A percentile compares a stretch with the other conserved stretches of the same genome.
Evolutionary conservation across 148 eudicot genomes (phyloP).

Genomic region (Oxyria digyna): DNA sequence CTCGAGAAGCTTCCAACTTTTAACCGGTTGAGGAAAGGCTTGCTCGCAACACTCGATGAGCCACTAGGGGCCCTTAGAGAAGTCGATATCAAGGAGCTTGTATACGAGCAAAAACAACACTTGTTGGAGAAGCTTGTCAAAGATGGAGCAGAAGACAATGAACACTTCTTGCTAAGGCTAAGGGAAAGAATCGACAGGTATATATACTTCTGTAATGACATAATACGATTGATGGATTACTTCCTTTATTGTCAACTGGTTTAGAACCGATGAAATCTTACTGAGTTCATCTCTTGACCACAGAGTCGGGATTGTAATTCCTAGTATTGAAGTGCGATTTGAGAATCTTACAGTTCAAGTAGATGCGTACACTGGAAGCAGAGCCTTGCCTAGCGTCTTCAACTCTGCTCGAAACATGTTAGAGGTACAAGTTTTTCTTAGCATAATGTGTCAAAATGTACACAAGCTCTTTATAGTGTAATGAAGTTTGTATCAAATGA

Average conservation of each 20-base stretch:
- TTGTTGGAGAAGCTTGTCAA: background rate
- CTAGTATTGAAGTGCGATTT: conserved; percentile 54
- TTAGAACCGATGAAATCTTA: no score
- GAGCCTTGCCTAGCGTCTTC: conserved; percentile 61
- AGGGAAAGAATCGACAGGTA: conserved; percentile 7
- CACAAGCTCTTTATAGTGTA: no score
- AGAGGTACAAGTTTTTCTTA: conserved; percentile 25
- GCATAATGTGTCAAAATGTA: no score
- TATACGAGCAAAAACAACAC: background rate
- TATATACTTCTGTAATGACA: no score
- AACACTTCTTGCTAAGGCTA: conserved; percentile 8
- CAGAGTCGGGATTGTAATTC: conserved; percentile 11
- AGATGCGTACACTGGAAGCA: conserved; percentile 43
- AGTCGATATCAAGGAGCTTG: background rate
- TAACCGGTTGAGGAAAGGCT: conserved; percentile 3
- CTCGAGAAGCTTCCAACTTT: conserved; percentile 10
- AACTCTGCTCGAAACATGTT: conserved; percentile 47
- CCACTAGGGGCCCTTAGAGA: conserved; percentile 8
- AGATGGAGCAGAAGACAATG: conserved; percentile 4
- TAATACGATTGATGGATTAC: no score
- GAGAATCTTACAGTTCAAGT: conserved; percentile 59
- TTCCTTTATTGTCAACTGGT: no score
- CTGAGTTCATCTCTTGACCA: background rate
- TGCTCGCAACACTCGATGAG: background rate
- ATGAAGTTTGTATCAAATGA: no score